These are phyloP conservation scores for Hirsutella thompsonii DNA, from an alignment of 2,329 filamentous ascomycete species.

Conservation along the genomic window DNA sequence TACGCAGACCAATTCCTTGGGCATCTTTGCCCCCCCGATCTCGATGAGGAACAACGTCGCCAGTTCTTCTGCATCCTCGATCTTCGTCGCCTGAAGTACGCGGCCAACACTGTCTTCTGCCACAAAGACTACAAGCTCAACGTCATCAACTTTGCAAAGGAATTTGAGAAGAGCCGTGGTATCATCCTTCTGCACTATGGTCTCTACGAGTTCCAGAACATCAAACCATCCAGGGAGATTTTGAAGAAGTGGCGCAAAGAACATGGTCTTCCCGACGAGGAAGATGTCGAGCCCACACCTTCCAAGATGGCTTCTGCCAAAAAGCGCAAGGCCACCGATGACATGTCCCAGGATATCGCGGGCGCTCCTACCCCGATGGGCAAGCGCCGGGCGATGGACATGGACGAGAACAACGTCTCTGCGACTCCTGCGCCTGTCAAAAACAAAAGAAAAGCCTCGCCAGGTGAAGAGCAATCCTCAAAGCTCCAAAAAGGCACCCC, in stretches of 20 bases:
- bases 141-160: constrained; percentile 48
- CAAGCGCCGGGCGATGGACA: constrained; percentile 36
- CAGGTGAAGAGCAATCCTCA: constrained; percentile 31
- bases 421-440: constrained; percentile 21
- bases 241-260: constrained; percentile 45
- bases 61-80: constrained; percentile 53
- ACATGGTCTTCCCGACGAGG: constrained; percentile 38
- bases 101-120: constrained; percentile 45
- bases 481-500: constrained; percentile 39
- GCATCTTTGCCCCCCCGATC: constrained; percentile 42
- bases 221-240: constrained; percentile 44
- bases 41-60: constrained; percentile 45
- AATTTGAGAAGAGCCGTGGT: constrained; percentile 50
- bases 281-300: constrained; percentile 19
- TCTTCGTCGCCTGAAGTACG: constrained; percentile 46
- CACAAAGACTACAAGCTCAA: constrained; percentile 53
- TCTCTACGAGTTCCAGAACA: constrained; percentile 49
- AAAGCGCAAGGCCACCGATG: constrained; percentile 47
- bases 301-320: constrained; percentile 18
- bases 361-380: constrained; percentile 24
- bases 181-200: constrained; percentile 49
- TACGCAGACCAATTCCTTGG: constrained; percentile 47
- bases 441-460: constrained; percentile 39
- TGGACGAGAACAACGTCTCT: constrained; percentile 20
- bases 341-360: constrained; percentile 26